Base-by-base conservation (phyloP, 129 eudicot genomes). In the Flaveria trinervia region DNA sequence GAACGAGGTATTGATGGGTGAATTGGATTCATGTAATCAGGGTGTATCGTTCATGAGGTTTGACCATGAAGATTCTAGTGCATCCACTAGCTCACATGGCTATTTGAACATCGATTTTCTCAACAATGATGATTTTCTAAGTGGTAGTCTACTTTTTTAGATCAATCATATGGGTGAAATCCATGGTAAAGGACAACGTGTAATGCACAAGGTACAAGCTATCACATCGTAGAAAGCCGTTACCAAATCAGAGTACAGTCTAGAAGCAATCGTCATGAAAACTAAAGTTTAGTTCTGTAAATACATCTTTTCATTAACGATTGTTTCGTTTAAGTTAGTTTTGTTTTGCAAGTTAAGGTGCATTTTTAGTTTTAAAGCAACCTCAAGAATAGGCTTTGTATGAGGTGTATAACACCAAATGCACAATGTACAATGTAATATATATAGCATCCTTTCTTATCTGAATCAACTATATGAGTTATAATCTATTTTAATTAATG, bases 31-130 rank as follows among this genome's bases (percentile, higher is more conserved):
- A 7, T 48, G 65, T 26, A 45, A 59, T 33, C 52, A 30, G 13
- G 51, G 43, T 48, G 72, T n/a, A 41, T 33, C 73, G 10, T 33
- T 70, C 68, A 70, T 70, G 81, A 67, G 81, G 83, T 46, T 68
- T n/a, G 71, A 52, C 51, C 62, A 73, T 66, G 79, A 80, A 73
- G 83, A 68, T 73, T 80, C 83, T n/a, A 43, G 79, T 74, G 30
- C 60, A 25, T 25, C 71, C 18, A 74, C 69, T 74, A 61, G 65
- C 71, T 14, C 46, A 14, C 56, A 74, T 61, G 70, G 18, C 49
- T 72, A 56, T 41, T 10, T 72, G 30, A 18, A 39, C 12, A 28
- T 72, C 14, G 67, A 72, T 56, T 36, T 36, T 36, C 56, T 61
- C 69, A 28, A 61, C 44, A 61, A 15, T 9, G 79, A 46, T 61